Evolutionary conservation across 768 basidiomycete genomes (phyloP).

Genomic region (Mrakia blollopis): DNA sequence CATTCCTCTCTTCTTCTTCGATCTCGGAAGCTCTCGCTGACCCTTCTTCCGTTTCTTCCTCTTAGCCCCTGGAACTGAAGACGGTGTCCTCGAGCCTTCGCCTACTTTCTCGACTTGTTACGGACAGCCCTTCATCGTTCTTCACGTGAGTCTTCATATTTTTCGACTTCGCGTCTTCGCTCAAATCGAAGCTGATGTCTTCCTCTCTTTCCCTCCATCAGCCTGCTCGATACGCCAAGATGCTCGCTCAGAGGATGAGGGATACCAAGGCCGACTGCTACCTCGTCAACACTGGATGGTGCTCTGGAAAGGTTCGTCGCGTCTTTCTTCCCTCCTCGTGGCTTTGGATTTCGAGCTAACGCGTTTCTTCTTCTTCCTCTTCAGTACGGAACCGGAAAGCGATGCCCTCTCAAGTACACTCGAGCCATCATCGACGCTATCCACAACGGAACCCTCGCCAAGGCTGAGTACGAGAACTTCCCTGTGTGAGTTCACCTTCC

Average conservation of each 20-base stretch:
- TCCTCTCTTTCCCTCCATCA: conserved; percentile 56
- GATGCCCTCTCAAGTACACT: conserved; percentile 93
- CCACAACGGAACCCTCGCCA: conserved; percentile 83
- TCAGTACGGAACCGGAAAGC: conserved; percentile 75
- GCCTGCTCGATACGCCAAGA: conserved; percentile 91
- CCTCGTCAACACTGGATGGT: conserved; percentile 91
- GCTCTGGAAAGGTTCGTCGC: conserved; percentile 61
- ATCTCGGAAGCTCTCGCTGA: not conserved
- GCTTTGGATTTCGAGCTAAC: not conserved
- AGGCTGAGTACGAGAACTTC: conserved; percentile 80
- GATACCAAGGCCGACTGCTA: conserved; percentile 87
- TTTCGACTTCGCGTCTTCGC: not conserved
- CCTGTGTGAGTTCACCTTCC: conserved; percentile 32
- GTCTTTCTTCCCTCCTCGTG: not conserved
- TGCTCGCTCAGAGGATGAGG: conserved; percentile 92
- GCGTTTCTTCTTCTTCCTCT: not conserved
- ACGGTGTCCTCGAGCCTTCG: conserved; percentile 94
- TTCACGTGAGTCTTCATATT: conserved; percentile 51
- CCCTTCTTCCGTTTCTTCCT: not conserved
- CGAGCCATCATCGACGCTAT: conserved; percentile 95
- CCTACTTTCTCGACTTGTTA: conserved; percentile 99
- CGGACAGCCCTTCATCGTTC: conserved; percentile 98
- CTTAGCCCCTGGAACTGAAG: conserved; percentile 83
- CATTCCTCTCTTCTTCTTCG: not conserved
- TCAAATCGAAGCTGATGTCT: conserved; percentile 50